A percentile compares a stretch with the other conserved stretches of the same genome.
These are phyloP conservation scores for Globisporangium megalacanthum DNA, from an alignment of 352 stramenopile species.

Conservation along the genomic window DNA sequence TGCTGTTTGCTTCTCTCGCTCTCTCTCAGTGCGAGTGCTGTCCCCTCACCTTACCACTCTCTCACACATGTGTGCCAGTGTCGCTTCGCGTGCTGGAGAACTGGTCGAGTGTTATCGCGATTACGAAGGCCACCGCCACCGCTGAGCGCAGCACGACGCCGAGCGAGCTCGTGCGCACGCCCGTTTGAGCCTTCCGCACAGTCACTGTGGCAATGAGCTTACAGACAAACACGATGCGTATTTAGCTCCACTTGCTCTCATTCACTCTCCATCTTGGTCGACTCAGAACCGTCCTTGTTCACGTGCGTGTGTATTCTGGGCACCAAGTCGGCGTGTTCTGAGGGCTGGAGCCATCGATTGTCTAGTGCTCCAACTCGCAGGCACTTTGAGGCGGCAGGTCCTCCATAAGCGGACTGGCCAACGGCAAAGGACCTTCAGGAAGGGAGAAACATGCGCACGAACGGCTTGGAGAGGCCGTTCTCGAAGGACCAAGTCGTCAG, in stretches of 20 bases:
- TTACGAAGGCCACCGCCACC: constrained; percentile 47
- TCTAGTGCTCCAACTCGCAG: neutral
- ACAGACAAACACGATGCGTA: neutral
- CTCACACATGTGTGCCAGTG: constrained; percentile 25
- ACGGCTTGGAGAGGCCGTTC: constrained; percentile 77
- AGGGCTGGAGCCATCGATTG: neutral
- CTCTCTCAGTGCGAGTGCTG: neutral
- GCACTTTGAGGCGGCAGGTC: neutral
- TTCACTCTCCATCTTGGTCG: too few species aligned
- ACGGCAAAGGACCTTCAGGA: too few species aligned
- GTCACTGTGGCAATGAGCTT: neutral
- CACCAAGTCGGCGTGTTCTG: too few species aligned
- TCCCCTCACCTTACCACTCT: neutral
- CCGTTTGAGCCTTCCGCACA: constrained; percentile 16
- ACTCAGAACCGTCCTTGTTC: too few species aligned
- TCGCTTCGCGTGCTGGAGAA: constrained; percentile 77
- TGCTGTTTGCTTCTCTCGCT: neutral
- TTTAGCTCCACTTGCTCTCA: too few species aligned
- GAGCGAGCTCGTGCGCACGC: constrained; percentile 59
- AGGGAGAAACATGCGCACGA: constrained; percentile 41
- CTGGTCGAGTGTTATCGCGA: constrained; percentile 73
- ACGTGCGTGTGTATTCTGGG: too few species aligned
- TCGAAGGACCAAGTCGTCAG: constrained; percentile 40
- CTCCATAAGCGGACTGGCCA: too few species aligned
- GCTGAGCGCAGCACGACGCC: constrained; percentile 25